Percentiles rank a stretch among this genome's conserved stretches.
Conservation (phyloP, 495 filamentous ascomycete species). For the Penicillium soppii region DNA sequence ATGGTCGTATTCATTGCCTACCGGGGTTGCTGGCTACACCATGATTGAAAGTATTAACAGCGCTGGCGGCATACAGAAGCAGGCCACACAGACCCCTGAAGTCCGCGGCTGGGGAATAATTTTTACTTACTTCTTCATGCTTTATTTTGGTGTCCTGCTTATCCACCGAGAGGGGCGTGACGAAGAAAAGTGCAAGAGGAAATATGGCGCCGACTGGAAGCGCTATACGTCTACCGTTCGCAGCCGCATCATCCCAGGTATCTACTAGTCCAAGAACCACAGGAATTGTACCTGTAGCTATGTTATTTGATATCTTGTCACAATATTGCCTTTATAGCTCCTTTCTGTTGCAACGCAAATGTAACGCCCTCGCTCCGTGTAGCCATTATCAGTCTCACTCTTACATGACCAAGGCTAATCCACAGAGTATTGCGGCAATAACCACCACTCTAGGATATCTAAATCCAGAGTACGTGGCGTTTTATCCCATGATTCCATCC, state of each 20-base stretch:
- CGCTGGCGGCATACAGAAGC: constrained; percentile 50
- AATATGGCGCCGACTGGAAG: constrained; percentile 95
- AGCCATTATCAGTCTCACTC: too few relatives aligned
- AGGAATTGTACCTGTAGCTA: too few relatives aligned
- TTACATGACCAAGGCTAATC: too few relatives aligned
- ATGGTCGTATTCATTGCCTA: constrained; percentile 90
- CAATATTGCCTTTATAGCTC: too few relatives aligned
- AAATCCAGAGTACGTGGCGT: too few relatives aligned
- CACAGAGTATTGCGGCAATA: too few relatives aligned
- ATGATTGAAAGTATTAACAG: constrained; percentile 47
- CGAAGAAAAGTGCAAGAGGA: constrained; percentile 86
- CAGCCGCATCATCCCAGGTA: constrained; percentile 81
- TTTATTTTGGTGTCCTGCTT: constrained; percentile 89
- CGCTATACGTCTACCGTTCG: constrained; percentile 81
- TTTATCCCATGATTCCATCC: too few relatives aligned
- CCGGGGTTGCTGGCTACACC: constrained; percentile 78
- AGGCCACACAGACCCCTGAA: constrained; percentile 66
- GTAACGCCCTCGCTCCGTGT: too few relatives aligned
- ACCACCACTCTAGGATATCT: too few relatives aligned
- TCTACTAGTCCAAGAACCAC: too few relatives aligned
- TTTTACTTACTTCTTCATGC: constrained; percentile 91
- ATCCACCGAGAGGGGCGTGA: constrained; percentile 87
- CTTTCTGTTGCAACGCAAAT: too few relatives aligned
- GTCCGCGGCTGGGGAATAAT: constrained; percentile 78
- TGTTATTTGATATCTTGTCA: too few relatives aligned